Conservation (phyloP, 305 asterid species). For the Monarda citriodora region DNA sequence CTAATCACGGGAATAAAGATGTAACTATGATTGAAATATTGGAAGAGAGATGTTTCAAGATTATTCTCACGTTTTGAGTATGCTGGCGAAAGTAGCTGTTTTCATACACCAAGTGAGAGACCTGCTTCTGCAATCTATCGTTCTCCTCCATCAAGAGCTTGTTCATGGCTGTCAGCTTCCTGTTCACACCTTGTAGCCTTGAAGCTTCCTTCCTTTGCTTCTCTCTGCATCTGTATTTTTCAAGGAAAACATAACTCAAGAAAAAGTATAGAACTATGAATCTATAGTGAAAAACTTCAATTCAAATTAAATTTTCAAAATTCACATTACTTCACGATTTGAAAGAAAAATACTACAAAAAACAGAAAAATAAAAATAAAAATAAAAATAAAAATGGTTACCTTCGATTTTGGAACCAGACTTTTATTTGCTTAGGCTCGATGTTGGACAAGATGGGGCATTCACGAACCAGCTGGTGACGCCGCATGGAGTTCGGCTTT, state of each 20-base stretch:
- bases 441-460: slow-evolving; percentile 65
- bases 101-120: slow-evolving; percentile 51
- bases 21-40: slow-evolving; percentile 7
- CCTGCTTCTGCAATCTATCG: slow-evolving; percentile 68
- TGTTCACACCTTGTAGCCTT: slow-evolving; percentile 60
- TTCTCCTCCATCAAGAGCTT: slow-evolving; percentile 76
- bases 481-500: slow-evolving; percentile 67
- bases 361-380: too few relatives aligned
- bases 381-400: slow-evolving; percentile 12
- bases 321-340: neutral
- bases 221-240: slow-evolving; percentile 56
- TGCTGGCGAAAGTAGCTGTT: slow-evolving; percentile 53
- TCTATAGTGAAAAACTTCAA: neutral
- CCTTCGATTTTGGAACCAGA: slow-evolving; percentile 80
- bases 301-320: slow-evolving; percentile 6
- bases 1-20: slow-evolving; percentile 17
- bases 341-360: neutral
- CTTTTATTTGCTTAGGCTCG: slow-evolving; percentile 74
- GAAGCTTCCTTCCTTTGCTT: slow-evolving; percentile 70
- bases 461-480: slow-evolving; percentile 73
- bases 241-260: slow-evolving; percentile 7
- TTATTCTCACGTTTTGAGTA: slow-evolving; percentile 40
- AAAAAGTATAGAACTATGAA: neutral
- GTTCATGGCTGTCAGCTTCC: slow-evolving; percentile 71
- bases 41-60: slow-evolving; percentile 3